These are phyloP conservation scores for Pythium aristosporum DNA, from an alignment of 352 stramenopile species.

Conservation along the genomic window DNA sequence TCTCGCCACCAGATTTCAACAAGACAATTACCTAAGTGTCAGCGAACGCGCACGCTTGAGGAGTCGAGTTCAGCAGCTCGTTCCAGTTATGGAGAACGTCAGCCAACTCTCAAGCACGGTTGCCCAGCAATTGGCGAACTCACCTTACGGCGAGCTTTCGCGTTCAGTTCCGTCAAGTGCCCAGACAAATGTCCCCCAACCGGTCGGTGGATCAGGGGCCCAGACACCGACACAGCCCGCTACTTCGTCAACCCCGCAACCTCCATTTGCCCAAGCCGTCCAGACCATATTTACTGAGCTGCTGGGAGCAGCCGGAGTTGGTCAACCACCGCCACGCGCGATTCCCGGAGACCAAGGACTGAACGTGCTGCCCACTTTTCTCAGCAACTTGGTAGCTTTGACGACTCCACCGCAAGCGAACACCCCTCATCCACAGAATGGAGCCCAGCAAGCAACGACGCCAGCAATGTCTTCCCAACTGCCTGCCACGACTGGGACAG, in stretches of 20 bases:
- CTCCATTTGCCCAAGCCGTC: neutral
- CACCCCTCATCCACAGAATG: neutral
- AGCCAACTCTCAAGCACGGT: conserved; percentile 12
- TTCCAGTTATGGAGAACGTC: conserved; percentile 20
- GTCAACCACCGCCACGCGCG: neutral
- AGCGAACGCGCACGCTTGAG: conserved; percentile 17
- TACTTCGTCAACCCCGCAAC: neutral
- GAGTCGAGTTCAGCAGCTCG: conserved; percentile 19
- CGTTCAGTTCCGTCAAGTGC: neutral
- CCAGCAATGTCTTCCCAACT: neutral
- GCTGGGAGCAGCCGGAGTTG: neutral
- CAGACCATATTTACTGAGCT: neutral
- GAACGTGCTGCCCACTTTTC: neutral
- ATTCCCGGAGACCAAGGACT: neutral
- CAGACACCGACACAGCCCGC: neutral
- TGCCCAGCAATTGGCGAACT: conserved; percentile 11
- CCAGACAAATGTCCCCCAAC: neutral
- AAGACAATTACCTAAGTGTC: conserved; percentile 15
- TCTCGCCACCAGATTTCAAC: conserved; percentile 16
- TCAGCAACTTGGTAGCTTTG: conserved; percentile 4
- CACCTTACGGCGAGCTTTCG: conserved; percentile 7
- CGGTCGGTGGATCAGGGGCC: neutral
- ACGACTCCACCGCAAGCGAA: neutral
- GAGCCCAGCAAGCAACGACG: neutral
- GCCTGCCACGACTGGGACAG: neutral